Evolutionary conservation across 148 eudicot genomes (phyloP).

Genomic region (Tetragonia tetragonoides): DNA sequence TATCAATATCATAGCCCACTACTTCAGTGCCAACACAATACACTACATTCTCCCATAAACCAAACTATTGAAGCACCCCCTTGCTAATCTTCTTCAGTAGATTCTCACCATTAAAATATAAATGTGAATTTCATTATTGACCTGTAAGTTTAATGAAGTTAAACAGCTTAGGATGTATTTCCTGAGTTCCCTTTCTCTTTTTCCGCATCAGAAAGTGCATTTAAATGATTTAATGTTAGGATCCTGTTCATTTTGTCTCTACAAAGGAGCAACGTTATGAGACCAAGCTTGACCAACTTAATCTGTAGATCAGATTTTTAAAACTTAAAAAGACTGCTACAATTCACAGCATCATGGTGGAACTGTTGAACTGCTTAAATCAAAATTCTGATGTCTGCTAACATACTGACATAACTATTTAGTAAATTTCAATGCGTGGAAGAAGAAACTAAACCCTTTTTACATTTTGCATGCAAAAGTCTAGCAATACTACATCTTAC

Average conservation of each 20-base stretch:
- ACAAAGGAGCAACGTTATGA: not conserved
- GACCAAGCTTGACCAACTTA: not conserved
- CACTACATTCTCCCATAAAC: not conserved
- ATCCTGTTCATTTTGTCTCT: not conserved
- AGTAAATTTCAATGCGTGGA: not conserved
- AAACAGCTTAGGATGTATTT: not conserved
- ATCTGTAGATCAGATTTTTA: too few relatives aligned
- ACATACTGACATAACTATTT: not conserved
- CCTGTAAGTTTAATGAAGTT: too few relatives aligned
- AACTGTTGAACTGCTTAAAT: not conserved
- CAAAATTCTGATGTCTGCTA: not conserved
- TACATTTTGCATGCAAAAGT: not conserved
- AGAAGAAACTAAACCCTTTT: not conserved
- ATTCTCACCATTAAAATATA: too few relatives aligned
- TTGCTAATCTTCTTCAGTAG: too few relatives aligned
- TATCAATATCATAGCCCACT: not conserved
- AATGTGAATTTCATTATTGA: too few relatives aligned
- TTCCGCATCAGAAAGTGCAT: not conserved
- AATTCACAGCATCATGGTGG: not conserved
- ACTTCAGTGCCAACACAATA: not conserved
- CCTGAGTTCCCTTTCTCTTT: not conserved
- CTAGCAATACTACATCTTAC: constrained; percentile 4
- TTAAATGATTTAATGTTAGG: not conserved
- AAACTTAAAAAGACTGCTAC: too few relatives aligned
- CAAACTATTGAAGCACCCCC: too few relatives aligned